These are phyloP conservation scores for Prosopis cineraria DNA, from an alignment of 306 rosid genomes.

Conservation along the genomic window DNA sequence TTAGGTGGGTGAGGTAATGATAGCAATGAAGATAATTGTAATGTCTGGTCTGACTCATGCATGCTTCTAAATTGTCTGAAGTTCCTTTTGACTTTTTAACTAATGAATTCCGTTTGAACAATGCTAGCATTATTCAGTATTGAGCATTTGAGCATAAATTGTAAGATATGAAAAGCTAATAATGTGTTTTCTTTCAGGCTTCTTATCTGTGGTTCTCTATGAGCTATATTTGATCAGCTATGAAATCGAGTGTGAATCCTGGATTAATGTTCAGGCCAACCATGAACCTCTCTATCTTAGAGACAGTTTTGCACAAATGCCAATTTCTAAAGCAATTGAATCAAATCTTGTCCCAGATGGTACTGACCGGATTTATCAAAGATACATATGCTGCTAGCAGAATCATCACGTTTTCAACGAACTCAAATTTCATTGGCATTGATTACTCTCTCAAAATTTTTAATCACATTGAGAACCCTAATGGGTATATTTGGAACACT, in stretches of 20 bases:
- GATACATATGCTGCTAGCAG: constrained; percentile 77
- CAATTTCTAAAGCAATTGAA: constrained; percentile 47
- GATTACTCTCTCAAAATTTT: constrained; percentile 51
- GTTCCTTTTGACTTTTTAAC: not conserved
- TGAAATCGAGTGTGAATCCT: constrained; percentile 29
- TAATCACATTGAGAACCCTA: constrained; percentile 55
- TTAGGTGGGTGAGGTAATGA: not conserved
- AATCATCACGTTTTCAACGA: constrained; percentile 53
- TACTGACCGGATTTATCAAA: constrained; percentile 58
- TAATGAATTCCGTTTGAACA: not conserved
- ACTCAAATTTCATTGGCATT: constrained; percentile 47
- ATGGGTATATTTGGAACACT: constrained; percentile 75
- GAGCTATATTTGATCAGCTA: constrained; percentile 32
- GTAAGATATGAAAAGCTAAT: not conserved
- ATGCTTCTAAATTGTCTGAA: not conserved
- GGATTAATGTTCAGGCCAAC: constrained; percentile 42
- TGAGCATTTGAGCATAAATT: not conserved
- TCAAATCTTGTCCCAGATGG: constrained; percentile 66
- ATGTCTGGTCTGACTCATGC: not conserved
- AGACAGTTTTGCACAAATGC: constrained; percentile 49
- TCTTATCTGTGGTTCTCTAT: not conserved
- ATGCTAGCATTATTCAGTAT: not conserved
- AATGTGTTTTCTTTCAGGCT: not conserved
- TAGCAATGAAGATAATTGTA: not conserved
- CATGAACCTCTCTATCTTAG: constrained; percentile 52